Conservation (phyloP, 2,329 filamentous ascomycete genomes). For the Diaporthe helianthi region DNA sequence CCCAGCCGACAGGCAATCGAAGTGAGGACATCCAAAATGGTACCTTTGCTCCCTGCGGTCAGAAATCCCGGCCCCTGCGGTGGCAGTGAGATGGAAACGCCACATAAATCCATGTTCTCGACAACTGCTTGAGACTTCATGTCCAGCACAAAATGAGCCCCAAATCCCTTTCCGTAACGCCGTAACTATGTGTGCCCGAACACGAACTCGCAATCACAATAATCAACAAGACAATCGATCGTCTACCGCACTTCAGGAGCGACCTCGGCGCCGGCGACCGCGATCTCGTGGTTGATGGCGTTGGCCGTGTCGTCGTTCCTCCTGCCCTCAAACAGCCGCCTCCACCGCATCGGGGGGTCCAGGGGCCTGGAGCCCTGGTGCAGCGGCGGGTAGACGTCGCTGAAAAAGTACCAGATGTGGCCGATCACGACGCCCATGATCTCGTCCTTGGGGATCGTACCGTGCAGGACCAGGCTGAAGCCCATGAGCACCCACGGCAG, state of each 20-base stretch:
- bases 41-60: neutral
- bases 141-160: conserved; percentile 7
- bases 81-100: conserved; percentile 3
- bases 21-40: neutral
- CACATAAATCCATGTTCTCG: conserved; percentile 12
- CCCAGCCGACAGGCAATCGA: neutral
- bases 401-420: conserved; percentile 98
- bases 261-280: conserved; percentile 58
- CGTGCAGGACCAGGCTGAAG: conserved; percentile 91
- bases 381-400: conserved; percentile 91
- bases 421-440: conserved; percentile 94
- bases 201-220: neutral
- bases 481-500: conserved; percentile 95
- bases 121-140: conserved; percentile 5
- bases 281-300: conserved; percentile 67
- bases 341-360: conserved; percentile 91
- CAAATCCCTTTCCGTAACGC: conserved; percentile 23
- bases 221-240: neutral
- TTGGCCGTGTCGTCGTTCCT: conserved; percentile 56
- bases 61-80: neutral
- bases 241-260: conserved; percentile 46
- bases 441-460: conserved; percentile 90
- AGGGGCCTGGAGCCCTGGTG: conserved; percentile 85
- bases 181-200: conserved; percentile 15
- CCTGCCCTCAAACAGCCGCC: conserved; percentile 77